Percentiles rank a stretch among this genome's conserved stretches.
Conservation (phyloP, 2,329 filamentous ascomycete species). For the Canariomyces notabilis region DNA sequence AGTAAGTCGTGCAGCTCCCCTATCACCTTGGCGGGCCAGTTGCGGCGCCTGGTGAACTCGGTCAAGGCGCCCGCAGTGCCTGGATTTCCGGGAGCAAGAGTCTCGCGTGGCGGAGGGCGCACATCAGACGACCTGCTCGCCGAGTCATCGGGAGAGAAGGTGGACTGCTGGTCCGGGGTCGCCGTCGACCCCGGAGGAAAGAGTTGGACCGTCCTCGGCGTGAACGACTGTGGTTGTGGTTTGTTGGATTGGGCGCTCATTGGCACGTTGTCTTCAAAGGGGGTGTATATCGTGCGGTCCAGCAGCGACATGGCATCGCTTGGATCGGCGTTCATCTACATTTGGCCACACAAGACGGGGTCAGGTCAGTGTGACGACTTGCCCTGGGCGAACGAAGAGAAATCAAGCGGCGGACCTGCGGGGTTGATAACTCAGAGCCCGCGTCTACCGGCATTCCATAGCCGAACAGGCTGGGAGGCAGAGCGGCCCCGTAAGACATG, state of each 20-base stretch:
- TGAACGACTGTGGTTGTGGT: constrained; percentile 27
- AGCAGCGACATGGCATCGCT: constrained; percentile 42
- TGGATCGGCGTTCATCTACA: constrained; percentile 28
- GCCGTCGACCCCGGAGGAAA: constrained; percentile 4
- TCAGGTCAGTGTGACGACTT: constrained; percentile 18
- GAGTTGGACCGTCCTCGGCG: constrained; percentile 16
- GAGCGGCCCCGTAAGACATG: constrained; percentile 23
- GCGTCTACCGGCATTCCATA: constrained; percentile 17
- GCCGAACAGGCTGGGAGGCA: constrained; percentile 15
- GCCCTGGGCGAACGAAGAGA: constrained; percentile 9
- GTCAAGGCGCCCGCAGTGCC: constrained; percentile 40
- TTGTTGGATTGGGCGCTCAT: constrained; percentile 40
- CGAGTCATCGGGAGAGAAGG: constrained; percentile 19
- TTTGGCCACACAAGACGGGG: constrained; percentile 11
- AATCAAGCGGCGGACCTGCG: constrained; percentile 19
- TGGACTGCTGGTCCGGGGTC: constrained; percentile 10
- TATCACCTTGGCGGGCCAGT: constrained; percentile 85
- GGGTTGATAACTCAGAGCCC: constrained; percentile 12
- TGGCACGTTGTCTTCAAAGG: constrained; percentile 33
- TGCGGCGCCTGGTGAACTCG: constrained; percentile 56
- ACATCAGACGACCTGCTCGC: constrained; percentile 10
- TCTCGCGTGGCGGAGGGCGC: constrained; percentile 16
- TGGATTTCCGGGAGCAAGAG: constrained; percentile 17
- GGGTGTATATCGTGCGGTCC: constrained; percentile 37
- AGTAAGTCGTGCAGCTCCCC: constrained; percentile 87